phyloP scores from a whole-genome alignment of 768 basidiomycete species.

The Jaapia argillacea region DNA sequence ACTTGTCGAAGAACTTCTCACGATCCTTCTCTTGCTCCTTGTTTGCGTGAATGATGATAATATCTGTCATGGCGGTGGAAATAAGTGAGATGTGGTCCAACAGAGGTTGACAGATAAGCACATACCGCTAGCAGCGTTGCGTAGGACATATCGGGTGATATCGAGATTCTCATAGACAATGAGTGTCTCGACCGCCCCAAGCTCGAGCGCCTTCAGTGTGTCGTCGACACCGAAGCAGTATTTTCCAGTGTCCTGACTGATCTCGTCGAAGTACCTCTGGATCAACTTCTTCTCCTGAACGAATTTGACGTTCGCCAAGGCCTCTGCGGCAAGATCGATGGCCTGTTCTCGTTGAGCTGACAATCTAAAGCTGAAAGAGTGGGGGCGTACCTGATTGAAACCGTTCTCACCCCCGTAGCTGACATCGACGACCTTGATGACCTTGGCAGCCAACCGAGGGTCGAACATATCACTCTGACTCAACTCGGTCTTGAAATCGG shows the following conservation, averaged over 20 bases:
- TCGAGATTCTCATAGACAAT: conserved; percentile 99
- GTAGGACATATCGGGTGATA: conserved; percentile 75
- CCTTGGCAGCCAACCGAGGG: conserved; percentile 73
- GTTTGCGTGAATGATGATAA: conserved; percentile 66
- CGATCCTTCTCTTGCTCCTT: conserved; percentile 88
- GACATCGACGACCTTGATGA: conserved; percentile 98
- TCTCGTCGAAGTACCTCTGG: conserved; percentile 98
- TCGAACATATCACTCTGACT: conserved; percentile 97
- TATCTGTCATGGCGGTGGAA: conserved; percentile 51
- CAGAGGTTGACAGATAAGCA: conserved; percentile 3
- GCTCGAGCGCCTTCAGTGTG: conserved; percentile 90
- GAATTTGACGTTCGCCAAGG: conserved; percentile 96
- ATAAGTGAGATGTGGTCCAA: neutral
- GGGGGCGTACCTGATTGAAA: conserved; percentile 84
- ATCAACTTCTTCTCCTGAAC: conserved; percentile 98
- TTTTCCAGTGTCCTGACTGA: conserved; percentile 91
- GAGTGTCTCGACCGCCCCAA: conserved; percentile 93
- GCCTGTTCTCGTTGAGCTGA: conserved; percentile 57
- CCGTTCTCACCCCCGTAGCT: conserved; percentile 98
- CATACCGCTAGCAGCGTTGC: conserved; percentile 86
- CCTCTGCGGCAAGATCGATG: conserved; percentile 93
- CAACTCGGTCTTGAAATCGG: conserved; percentile 98
- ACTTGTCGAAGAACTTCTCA: conserved; percentile 92
- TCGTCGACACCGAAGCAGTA: conserved; percentile 98
- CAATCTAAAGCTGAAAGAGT: neutral